Percentiles rank a stretch among this genome's conserved stretches.
phyloP scores from a whole-genome alignment of 495 filamentous ascomycete genomes.

The Parathielavia hyrcaniae region DNA sequence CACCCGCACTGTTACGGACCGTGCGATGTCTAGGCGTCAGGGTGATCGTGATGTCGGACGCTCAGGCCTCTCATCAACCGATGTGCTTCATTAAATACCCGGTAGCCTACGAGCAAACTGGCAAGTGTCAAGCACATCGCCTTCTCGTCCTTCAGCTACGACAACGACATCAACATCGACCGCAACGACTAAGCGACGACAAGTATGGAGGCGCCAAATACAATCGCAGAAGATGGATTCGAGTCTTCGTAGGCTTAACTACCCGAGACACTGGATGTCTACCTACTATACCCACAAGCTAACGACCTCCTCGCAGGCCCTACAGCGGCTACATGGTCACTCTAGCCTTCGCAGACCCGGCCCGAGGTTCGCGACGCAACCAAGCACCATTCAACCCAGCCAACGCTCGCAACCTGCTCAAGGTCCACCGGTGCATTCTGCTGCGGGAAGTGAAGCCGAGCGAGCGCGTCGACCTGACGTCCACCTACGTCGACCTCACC shows the following conservation, averaged over 20 bases:
- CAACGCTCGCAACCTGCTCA: constrained; percentile 17
- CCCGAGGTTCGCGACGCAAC: no score
- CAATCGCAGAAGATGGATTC: background rate
- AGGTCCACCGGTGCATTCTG: constrained; percentile 19
- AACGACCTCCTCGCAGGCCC: constrained; percentile 16
- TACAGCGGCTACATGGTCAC: constrained; percentile 21
- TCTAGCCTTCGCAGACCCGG: no score
- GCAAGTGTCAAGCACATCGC: background rate
- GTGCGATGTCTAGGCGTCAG: no score
- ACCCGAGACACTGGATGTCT: background rate
- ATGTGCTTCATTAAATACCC: no score
- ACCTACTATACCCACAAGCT: background rate
- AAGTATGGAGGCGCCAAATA: background rate
- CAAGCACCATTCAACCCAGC: no score
- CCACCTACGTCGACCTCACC: constrained; percentile 7
- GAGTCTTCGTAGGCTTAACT: background rate
- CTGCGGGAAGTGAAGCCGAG: constrained; percentile 13
- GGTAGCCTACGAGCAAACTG: no score
- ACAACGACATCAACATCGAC: no score
- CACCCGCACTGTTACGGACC: no score
- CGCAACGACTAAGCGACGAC: background rate
- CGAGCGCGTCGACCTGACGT: constrained; percentile 4
- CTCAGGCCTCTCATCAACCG: no score
- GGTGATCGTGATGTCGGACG: no score
- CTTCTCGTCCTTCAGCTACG: no score